Percentiles rank a stretch among this genome's conserved stretches.
phyloP scores from a whole-genome alignment of 176 grass and related monocot species.

The Poa annua region DNA sequence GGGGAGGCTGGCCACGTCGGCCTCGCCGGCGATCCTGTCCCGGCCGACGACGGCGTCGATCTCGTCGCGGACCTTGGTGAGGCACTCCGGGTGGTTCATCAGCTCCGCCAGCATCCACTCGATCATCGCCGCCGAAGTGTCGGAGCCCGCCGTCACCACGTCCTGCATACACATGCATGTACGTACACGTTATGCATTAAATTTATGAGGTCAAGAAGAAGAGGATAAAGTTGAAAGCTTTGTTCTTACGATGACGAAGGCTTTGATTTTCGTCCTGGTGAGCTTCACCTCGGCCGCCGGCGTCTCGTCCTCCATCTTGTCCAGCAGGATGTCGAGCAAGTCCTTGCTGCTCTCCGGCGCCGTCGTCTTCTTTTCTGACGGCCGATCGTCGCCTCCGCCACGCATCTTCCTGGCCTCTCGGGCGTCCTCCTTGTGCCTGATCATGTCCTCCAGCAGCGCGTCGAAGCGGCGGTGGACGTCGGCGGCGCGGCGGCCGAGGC shows the following conservation, averaged over 20 bases:
- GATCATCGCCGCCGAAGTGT: slow-evolving; percentile 62
- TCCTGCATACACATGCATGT: slow-evolving; percentile 31
- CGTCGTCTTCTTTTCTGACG: not conserved
- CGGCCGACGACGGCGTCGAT: slow-evolving; percentile 60
- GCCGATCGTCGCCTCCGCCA: not conserved
- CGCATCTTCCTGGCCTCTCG: slow-evolving; percentile 1
- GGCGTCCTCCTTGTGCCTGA: slow-evolving; percentile 53
- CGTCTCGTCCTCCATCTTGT: slow-evolving; percentile 50
- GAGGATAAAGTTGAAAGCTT: not conserved
- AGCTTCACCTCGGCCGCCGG: slow-evolving; percentile 65
- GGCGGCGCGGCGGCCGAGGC: slow-evolving; percentile 50
- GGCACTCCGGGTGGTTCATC: slow-evolving; percentile 55
- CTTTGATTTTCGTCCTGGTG: slow-evolving; percentile 69
- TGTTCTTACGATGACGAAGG: slow-evolving; percentile 65
- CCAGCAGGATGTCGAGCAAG: slow-evolving; percentile 73
- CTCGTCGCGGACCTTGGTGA: slow-evolving; percentile 50
- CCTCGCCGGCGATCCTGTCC: slow-evolving; percentile 54
- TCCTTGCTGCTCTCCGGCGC: slow-evolving; percentile 42
- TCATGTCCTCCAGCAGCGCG: slow-evolving; percentile 60
- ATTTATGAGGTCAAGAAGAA: not conserved
- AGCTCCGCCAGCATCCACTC: slow-evolving; percentile 86
- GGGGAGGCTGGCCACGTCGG: slow-evolving; percentile 61
- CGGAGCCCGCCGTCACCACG: slow-evolving; percentile 51
- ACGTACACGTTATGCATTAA: not conserved
- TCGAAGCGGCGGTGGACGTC: slow-evolving; percentile 66